A percentile compares a stretch with the other conserved stretches of the same genome.
Evolutionary conservation across 495 filamentous ascomycete genomes (phyloP).

Genomic region (Trichoderma asperelloides): DNA sequence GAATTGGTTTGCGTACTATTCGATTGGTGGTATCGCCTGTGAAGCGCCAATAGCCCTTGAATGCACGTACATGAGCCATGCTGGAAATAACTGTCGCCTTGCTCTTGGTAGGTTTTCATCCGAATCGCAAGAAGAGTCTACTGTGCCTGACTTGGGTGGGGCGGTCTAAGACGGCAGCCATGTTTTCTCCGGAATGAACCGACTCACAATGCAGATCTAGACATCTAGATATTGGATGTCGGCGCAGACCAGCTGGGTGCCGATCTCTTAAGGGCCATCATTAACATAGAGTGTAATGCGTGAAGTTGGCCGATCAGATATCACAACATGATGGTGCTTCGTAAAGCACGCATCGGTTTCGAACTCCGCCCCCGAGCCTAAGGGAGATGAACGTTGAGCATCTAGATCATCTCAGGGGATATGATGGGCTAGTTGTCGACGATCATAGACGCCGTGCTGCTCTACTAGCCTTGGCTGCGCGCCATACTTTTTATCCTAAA

Average conservation of each 20-base stretch:
- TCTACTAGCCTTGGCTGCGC: not conserved
- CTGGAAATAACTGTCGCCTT: too few relatives aligned
- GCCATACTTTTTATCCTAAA: too few relatives aligned
- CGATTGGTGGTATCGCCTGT: too few relatives aligned
- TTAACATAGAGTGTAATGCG: too few relatives aligned
- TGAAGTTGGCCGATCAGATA: too few relatives aligned
- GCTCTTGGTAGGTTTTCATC: too few relatives aligned
- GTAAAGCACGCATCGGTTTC: not conserved
- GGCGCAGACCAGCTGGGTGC: not conserved
- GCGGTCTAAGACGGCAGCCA: not conserved
- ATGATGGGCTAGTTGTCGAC: not conserved
- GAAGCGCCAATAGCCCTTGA: too few relatives aligned
- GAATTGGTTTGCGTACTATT: too few relatives aligned
- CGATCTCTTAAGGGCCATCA: not conserved
- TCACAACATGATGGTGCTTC: too few relatives aligned
- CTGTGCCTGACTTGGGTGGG: not conserved
- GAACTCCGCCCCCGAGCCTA: not conserved
- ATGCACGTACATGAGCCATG: too few relatives aligned
- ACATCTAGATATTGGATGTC: not conserved
- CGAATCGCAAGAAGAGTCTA: not conserved
- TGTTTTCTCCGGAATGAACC: not conserved
- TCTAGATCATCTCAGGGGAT: too few relatives aligned
- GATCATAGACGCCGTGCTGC: not conserved
- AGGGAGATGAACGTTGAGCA: too few relatives aligned
- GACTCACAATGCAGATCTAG: not conserved